These are phyloP conservation scores for Nemophila menziesii DNA, from an alignment of 257 asterid genomes.

Conservation along the genomic window DNA sequence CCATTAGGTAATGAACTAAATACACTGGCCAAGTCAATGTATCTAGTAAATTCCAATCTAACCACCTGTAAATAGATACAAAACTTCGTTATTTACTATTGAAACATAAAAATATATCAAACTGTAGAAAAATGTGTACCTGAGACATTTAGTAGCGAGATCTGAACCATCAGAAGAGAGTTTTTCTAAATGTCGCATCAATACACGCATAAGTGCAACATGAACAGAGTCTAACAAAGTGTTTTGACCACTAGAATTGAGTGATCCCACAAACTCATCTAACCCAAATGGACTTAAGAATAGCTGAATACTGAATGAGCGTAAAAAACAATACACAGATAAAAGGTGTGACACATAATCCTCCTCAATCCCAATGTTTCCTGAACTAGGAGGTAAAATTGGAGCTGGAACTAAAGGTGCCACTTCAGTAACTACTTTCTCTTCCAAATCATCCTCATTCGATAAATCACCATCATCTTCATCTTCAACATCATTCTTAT, in stretches of 20 bases:
- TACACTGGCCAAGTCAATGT: conserved; percentile 71
- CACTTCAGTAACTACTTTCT: conserved; percentile 31
- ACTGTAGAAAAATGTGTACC: conserved; percentile 26
- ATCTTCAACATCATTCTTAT: conserved; percentile 14
- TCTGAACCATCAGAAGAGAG: conserved; percentile 52
- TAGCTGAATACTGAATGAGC: conserved; percentile 57
- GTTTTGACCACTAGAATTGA: conserved; percentile 56
- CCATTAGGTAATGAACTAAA: conserved; percentile 49
- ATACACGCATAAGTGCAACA: conserved; percentile 53
- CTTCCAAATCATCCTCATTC: conserved; percentile 37
- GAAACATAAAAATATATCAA: not conserved
- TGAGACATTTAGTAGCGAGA: conserved; percentile 53
- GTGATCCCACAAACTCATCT: conserved; percentile 90
- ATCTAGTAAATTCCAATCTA: conserved; percentile 88
- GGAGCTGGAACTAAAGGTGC: conserved; percentile 53
- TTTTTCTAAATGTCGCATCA: conserved; percentile 57
- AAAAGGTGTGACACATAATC: conserved; percentile 55
- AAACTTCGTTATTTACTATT: not conserved
- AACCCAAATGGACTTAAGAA: conserved; percentile 68
- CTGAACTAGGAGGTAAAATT: conserved; percentile 73
- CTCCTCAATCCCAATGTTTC: conserved; percentile 63
- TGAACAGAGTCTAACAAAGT: conserved; percentile 76
- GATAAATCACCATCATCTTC: conserved; percentile 26
- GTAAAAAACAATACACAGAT: conserved; percentile 60
- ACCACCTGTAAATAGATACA: conserved; percentile 31